phyloP scores from a whole-genome alignment of 108 stramenopile species.

The Hondaea fermentalgiana region DNA sequence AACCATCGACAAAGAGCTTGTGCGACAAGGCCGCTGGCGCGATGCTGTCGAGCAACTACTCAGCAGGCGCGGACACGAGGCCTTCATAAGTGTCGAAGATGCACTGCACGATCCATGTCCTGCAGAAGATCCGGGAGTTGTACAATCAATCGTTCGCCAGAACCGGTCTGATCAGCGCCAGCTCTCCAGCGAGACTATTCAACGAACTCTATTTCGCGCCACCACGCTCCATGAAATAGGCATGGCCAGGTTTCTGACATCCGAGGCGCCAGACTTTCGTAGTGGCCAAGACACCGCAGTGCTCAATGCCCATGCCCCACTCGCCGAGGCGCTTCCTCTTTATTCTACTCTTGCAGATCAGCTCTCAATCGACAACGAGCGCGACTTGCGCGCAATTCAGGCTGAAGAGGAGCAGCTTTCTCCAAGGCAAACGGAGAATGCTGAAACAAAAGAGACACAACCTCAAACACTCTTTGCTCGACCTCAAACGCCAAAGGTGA shows the following conservation, averaged over 20 bases:
- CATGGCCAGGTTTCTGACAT: not conserved
- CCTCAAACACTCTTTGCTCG: not conserved
- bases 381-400: not conserved
- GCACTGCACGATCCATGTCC: not conserved
- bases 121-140: not conserved
- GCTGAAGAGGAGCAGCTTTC: not conserved
- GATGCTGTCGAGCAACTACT: not conserved
- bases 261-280: not conserved
- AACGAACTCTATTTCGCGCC: not conserved
- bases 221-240: not conserved
- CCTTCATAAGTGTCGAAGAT: not conserved
- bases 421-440: not conserved
- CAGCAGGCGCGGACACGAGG: not conserved
- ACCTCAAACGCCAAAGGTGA: not conserved
- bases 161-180: not conserved
- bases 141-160: not conserved
- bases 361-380: not conserved
- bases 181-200: not conserved
- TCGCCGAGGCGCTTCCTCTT: not conserved
- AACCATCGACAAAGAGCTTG: not conserved
- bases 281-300: not conserved
- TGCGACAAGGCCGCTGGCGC: not conserved
- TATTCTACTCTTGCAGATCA: not conserved
- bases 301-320: not conserved
- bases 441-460: not conserved